Evolutionary conservation across 1,284 basidiomycete genomes (phyloP), one percentile per base, ranked within the genome.

Genomic region (Melampsora occidentalis): DNA sequence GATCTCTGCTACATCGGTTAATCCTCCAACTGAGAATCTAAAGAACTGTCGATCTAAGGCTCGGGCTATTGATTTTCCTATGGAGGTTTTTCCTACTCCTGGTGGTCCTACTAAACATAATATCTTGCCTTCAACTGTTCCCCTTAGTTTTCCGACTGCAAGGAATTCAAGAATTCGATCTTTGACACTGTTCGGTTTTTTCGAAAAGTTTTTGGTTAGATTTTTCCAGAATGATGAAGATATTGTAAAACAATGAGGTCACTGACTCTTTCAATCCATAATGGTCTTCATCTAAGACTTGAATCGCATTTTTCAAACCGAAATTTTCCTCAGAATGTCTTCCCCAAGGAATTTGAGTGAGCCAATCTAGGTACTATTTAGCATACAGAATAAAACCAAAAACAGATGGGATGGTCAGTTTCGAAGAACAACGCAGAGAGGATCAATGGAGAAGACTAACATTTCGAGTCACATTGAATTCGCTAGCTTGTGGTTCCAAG

Each of bases 1-100:
- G 84, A 99, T 98, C 87, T 99, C 97, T 72, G 96, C 97, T 0
- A 98, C 95, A 82, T 99, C 96, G 76, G 93, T 94, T 81, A 99
- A 84, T 33, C 97, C 95, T 80, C 97, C 97, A 5, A 99, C 95
- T 16, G 92, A 94, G 86, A 99, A 97, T 64, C 96, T 88, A 88
- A 94, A 96, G 86, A 97, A 96, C 81, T 93, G 89, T 72, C 93
- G 85, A 70, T 91, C 88, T 61, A 97, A 85, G 7, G 93, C 93
- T 10, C 92, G 87, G 0, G 94, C 90, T 72, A 97, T 94, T n/a
- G 90, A 93, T 86, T 97, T 97, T 77, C 94, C 85, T 76, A 85
- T 85, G 72, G 89, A 91, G 0, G 92, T 97, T 86, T 97, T 97
- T 48, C 95, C 95, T 5, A 99, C 97, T 84, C 96, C 96, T 2